Evolutionary conservation across 768 basidiomycete genomes (phyloP).

Genomic region (Dacryopinax primogenitus): DNA sequence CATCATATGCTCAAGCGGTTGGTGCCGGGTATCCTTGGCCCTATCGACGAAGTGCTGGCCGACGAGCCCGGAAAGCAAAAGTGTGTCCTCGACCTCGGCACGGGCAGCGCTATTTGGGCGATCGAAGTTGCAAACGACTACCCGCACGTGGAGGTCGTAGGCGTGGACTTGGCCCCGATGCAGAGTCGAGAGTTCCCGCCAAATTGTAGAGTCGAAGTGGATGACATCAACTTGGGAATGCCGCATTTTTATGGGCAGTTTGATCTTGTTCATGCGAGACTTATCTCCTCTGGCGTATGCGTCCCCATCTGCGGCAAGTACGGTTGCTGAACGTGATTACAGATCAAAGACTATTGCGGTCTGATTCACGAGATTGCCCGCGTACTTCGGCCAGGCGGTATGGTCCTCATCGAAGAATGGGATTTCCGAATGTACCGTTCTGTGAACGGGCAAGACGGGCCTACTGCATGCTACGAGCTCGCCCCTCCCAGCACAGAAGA

Average conservation of each 20-base stretch:
- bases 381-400: conserved; percentile 56
- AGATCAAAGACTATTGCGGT: conserved; percentile 56
- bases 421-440: conserved; percentile 52
- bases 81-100: conserved; percentile 59
- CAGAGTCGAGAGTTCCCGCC: conserved; percentile 44
- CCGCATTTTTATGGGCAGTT: conserved; percentile 69
- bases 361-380: conserved; percentile 56
- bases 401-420: conserved; percentile 54
- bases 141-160: conserved; percentile 53
- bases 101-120: conserved; percentile 72
- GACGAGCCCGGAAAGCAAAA: conserved; percentile 43
- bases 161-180: conserved; percentile 72
- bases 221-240: conserved; percentile 72
- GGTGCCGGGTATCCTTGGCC: conserved; percentile 55
- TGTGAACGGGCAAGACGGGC: conserved; percentile 30
- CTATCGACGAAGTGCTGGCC: conserved; percentile 43
- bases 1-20: conserved; percentile 49
- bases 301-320: conserved; percentile 16
- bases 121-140: conserved; percentile 61
- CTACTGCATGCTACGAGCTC: conserved; percentile 18
- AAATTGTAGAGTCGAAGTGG: conserved; percentile 47
- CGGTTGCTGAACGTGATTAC: conserved; percentile 18
- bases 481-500: conserved; percentile 32
- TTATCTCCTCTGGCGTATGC: conserved; percentile 61
- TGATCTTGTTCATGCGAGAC: conserved; percentile 58